Base-by-base conservation (phyloP, 257 asterid species). In the Anisodus acutangulus region DNA sequence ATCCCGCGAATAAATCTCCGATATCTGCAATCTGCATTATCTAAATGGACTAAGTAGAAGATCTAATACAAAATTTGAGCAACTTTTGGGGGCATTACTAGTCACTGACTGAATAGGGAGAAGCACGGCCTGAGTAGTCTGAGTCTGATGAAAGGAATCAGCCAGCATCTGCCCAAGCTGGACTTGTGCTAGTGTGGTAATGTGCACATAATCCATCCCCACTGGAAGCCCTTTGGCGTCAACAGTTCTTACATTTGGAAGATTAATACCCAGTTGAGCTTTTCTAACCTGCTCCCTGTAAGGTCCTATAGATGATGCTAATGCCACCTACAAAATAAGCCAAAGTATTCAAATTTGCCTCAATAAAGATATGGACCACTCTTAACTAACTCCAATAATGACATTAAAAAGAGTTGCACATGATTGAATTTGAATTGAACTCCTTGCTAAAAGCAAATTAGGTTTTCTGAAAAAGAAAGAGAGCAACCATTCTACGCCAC, bases 221-320 rank as follows among this genome's bases (percentile, higher is more conserved):
- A 90, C 39, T 35, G 81, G 79, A 11, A 85, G 26, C 10, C 91
- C 90, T 83, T 79, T 87, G 15, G 91, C 90, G 83, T 90, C 93
- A 9, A 90, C 89, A 58, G 71, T 53, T 47, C 60, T 72, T 3
- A 88, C 85, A 72, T 86, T 85, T 13, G 86, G 86, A 35, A 88
- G 88, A 8, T 82, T 41, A n/a, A 78, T 74, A 72, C 83, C 84
- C 60, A 88, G 16, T 54, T 90, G 91, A 31, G 89, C 86, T 68
- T 87, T 54, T 74, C 91, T 88, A 59, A 90, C 80, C 55, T 17
- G 55, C 19, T 84, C 90, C 5, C 62, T 45, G 11, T 74, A 87
- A 9, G 79, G 74, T 11, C 90, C 91, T 59, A 82, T 55, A 2
- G 86, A 88, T 9, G 92, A 80, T 47, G 92, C 88, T 79, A 90